Percentiles rank a stretch among this genome's conserved stretches.
Evolutionary conservation across 1,284 basidiomycete species (phyloP).

Genomic region (Amylostereum areolatum): DNA sequence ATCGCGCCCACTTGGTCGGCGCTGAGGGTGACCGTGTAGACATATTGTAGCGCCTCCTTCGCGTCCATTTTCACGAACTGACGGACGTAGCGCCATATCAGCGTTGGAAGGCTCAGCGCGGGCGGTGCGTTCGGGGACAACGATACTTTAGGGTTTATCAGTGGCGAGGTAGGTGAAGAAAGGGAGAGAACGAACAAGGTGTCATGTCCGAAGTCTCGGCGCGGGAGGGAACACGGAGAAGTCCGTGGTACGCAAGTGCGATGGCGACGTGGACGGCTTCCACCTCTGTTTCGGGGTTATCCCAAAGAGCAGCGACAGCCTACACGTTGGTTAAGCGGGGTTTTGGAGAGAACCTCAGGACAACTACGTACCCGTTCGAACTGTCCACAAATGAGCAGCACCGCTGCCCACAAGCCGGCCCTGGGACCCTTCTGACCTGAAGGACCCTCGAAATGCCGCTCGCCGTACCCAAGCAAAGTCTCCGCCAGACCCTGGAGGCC

Average conservation of each 20-base stretch:
- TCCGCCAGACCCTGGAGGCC: conserved; percentile 78
- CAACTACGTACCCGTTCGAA: conserved; percentile 75
- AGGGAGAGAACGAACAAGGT: conserved; percentile 51
- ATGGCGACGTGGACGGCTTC: conserved; percentile 96
- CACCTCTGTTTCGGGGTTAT: conserved; percentile 82
- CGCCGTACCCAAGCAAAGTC: conserved; percentile 83
- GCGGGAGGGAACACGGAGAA: conserved; percentile 77
- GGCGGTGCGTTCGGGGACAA: conserved; percentile 58
- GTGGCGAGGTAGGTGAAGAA: not conserved
- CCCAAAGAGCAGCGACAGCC: conserved; percentile 89
- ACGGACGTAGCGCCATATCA: conserved; percentile 91
- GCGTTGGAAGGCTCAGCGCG: conserved; percentile 76
- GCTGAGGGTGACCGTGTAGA: conserved; percentile 83
- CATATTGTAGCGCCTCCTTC: conserved; percentile 91
- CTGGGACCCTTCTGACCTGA: conserved; percentile 51
- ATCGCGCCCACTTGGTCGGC: conserved; percentile 67
- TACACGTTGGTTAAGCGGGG: conserved; percentile 21
- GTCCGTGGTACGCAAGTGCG: conserved; percentile 89
- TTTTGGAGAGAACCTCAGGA: conserved; percentile 4
- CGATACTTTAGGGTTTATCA: conserved; percentile 43
- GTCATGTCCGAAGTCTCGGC: conserved; percentile 79
- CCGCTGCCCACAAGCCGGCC: conserved; percentile 81
- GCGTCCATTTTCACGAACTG: conserved; percentile 90
- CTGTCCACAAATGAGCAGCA: conserved; percentile 88
- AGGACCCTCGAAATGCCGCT: conserved; percentile 82